Evolutionary conservation across 345 rosid species (phyloP).

Genomic region (Melaleuca alternifolia): DNA sequence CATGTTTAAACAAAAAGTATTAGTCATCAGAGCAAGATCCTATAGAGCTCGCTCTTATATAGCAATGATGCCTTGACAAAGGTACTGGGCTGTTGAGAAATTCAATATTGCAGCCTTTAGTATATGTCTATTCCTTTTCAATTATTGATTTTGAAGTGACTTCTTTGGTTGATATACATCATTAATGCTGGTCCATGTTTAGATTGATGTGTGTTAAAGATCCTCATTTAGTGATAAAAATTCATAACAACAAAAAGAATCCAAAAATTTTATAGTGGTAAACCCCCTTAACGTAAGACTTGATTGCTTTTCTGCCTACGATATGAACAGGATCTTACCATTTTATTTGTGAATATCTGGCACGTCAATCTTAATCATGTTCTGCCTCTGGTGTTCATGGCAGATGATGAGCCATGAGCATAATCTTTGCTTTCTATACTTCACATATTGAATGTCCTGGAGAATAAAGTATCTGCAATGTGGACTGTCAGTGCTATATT

Average conservation of each 20-base stretch:
- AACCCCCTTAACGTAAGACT: not conserved
- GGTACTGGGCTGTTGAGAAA: not conserved
- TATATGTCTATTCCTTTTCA: not conserved
- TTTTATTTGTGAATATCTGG: not conserved
- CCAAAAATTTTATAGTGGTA: not conserved
- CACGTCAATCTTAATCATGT: not conserved
- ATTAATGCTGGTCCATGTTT: not conserved
- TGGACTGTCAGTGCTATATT: not conserved
- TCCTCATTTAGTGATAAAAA: not conserved
- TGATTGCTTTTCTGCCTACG: not conserved
- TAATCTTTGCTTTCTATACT: not conserved
- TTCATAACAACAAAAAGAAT: not conserved
- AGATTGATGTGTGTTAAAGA: not conserved
- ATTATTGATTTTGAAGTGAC: not conserved
- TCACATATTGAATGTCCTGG: not conserved
- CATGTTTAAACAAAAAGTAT: not conserved
- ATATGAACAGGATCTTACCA: not conserved
- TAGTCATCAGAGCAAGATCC: not conserved
- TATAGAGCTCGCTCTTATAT: not conserved
- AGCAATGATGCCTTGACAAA: not conserved
- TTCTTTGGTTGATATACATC: not conserved
- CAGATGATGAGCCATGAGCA: not conserved
- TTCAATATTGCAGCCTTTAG: not conserved
- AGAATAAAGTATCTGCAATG: not conserved
- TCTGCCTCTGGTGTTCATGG: not conserved